Conservation (phyloP, 2,329 filamentous ascomycete genomes). For the Tolypocladium cylindrosporum region DNA sequence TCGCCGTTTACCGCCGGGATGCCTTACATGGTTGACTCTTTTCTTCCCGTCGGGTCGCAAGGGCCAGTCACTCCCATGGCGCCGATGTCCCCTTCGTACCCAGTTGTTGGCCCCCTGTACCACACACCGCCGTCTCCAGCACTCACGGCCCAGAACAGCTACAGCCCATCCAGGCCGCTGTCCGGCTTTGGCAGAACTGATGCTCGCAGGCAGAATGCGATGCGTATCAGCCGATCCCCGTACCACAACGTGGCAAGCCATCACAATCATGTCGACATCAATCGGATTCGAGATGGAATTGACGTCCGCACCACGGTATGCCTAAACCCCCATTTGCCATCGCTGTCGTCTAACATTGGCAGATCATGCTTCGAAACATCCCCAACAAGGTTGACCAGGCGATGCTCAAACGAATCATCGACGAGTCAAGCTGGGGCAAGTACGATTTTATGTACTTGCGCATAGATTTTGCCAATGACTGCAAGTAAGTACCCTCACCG, state of each 20-base stretch:
- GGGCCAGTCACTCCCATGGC: slow-evolving; percentile 14
- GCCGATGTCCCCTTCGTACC: slow-evolving; percentile 19
- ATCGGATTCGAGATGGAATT: slow-evolving; percentile 51
- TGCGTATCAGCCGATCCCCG: slow-evolving; percentile 33
- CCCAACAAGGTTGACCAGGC: slow-evolving; percentile 78
- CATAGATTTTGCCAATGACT: slow-evolving; percentile 77
- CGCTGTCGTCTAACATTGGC: slow-evolving; percentile 4
- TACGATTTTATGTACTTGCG: slow-evolving; percentile 95
- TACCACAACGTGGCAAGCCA: slow-evolving; percentile 38
- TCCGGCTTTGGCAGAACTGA: slow-evolving; percentile 24
- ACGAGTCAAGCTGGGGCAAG: slow-evolving; percentile 66
- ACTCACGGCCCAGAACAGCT: slow-evolving; percentile 24
- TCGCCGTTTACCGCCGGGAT: slow-evolving; percentile 16
- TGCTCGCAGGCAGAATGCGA: slow-evolving; percentile 38
- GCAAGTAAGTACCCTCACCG: slow-evolving; percentile 52
- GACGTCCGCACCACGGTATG: slow-evolving; percentile 68
- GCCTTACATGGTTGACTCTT: slow-evolving; percentile 18
- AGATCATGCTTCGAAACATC: slow-evolving; percentile 94
- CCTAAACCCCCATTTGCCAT: slow-evolving; percentile 4
- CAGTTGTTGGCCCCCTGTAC: slow-evolving; percentile 18
- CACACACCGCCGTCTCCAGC: slow-evolving; percentile 23
- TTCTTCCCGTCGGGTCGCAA: slow-evolving; percentile 7
- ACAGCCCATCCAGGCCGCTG: slow-evolving; percentile 27
- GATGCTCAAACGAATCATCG: slow-evolving; percentile 69
- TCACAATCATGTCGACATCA: slow-evolving; percentile 53